A percentile compares a stretch with the other conserved stretches of the same genome.
These are phyloP conservation scores for Solanum chacoense DNA, from an alignment of 305 asterid genomes.

Conservation along the genomic window DNA sequence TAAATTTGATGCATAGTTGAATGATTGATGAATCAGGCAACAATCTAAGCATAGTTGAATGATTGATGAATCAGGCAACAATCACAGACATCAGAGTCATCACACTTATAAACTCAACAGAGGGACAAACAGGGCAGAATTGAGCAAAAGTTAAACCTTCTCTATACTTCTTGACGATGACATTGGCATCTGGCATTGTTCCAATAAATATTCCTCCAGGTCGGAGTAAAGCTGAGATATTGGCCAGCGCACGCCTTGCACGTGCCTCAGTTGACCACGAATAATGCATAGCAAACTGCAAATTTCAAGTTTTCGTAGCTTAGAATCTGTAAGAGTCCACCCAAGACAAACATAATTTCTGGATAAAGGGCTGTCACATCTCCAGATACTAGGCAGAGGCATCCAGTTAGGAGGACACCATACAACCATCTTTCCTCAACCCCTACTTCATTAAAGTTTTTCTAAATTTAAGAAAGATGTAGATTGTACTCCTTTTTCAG, in stretches of 20 bases:
- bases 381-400: background rate
- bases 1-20: background rate
- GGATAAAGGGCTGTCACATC: background rate
- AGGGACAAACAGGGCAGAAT: background rate
- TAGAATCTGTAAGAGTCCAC: background rate
- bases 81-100: background rate
- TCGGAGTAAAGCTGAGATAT: conserved; percentile 89
- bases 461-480: background rate
- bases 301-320: background rate
- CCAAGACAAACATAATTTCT: background rate
- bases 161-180: conserved; percentile 83
- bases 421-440: background rate
- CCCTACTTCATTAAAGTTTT: background rate
- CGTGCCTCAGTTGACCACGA: conserved; percentile 99
- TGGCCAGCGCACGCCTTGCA: conserved; percentile 88
- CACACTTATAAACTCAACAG: background rate
- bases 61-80: background rate
- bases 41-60: background rate
- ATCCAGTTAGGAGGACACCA: background rate
- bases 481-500: background rate
- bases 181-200: conserved; percentile 99
- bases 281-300: conserved; percentile 98
- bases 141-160: conserved; percentile 45
- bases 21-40: background rate
- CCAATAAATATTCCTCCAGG: conserved; percentile 96